phyloP scores from a whole-genome alignment of 306 rosid species.

The Ochetophila trinervis region DNA sequence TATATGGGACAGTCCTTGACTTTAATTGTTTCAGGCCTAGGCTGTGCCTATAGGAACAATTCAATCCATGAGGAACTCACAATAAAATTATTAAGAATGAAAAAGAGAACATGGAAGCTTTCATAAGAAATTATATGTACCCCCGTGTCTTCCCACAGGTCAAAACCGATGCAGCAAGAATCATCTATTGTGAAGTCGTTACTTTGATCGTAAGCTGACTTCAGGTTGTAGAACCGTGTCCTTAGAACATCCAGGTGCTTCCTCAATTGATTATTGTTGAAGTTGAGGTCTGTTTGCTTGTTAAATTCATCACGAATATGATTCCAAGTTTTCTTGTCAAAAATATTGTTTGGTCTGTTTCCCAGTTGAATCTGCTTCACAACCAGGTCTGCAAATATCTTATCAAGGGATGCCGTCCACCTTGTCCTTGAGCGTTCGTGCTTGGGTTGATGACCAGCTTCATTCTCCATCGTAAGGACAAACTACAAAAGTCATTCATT shows the following conservation, averaged over 20 bases:
- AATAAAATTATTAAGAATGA: conserved; percentile 3
- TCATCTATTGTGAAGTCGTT: conserved; percentile 63
- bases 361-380: conserved; percentile 79
- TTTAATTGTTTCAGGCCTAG: conserved; percentile 54
- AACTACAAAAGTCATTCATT: conserved; percentile 13
- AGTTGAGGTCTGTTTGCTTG: conserved; percentile 67
- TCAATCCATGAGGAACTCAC: conserved; percentile 18
- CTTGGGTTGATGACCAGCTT: conserved; percentile 49
- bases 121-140: conserved; percentile 31
- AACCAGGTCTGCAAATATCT: conserved; percentile 82
- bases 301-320: conserved; percentile 76
- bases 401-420: conserved; percentile 88
- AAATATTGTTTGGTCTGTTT: conserved; percentile 70
- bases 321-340: conserved; percentile 88
- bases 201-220: conserved; percentile 61
- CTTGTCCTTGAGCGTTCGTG: conserved; percentile 88
- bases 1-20: conserved; percentile 78
- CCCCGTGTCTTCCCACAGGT: conserved; percentile 70
- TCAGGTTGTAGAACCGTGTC: conserved; percentile 64
- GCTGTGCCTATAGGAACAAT: conserved; percentile 45
- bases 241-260: conserved; percentile 90
- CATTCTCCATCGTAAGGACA: conserved; percentile 55
- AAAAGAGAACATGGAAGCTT: not conserved
- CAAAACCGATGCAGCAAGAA: conserved; percentile 65
- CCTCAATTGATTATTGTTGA: conserved; percentile 87